Evolutionary conservation across 192 early-diverging fungal genomes (phyloP).

Genomic region (Podila horticola): DNA sequence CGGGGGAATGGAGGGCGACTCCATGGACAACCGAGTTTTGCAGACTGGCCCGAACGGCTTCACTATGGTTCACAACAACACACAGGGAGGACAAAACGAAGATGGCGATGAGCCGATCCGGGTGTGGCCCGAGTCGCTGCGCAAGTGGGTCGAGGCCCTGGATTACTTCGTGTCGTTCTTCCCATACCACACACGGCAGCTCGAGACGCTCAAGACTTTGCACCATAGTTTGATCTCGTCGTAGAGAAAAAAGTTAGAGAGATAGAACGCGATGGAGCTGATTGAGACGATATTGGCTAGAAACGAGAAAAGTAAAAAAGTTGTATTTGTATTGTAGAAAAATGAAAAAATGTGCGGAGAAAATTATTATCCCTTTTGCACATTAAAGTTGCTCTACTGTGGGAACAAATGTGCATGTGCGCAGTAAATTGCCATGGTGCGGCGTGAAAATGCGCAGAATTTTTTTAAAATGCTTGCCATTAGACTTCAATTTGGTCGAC

Average conservation of each 20-base stretch:
- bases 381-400: too few relatives aligned
- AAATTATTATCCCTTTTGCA: too few relatives aligned
- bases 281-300: too few relatives aligned
- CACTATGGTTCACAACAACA: slow-evolving; percentile 9
- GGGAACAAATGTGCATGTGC: too few relatives aligned
- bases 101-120: slow-evolving; percentile 19
- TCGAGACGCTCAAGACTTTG: slow-evolving; percentile 53
- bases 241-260: background rate
- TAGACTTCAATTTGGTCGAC: too few relatives aligned
- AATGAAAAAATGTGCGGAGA: too few relatives aligned
- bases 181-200: slow-evolving; percentile 54
- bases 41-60: slow-evolving; percentile 35
- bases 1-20: background rate
- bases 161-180: slow-evolving; percentile 67
- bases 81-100: background rate
- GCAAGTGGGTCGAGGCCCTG: slow-evolving; percentile 63
- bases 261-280: too few relatives aligned
- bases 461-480: too few relatives aligned
- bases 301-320: too few relatives aligned
- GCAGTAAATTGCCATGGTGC: too few relatives aligned
- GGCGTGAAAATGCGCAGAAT: too few relatives aligned
- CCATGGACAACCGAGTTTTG: background rate
- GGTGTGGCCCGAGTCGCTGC: slow-evolving; percentile 60
- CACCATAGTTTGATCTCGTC: slow-evolving; percentile 54
- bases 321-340: too few relatives aligned